Conservation (phyloP, 164 flowering plant genomes). For the Nymphaea colorata region DNA sequence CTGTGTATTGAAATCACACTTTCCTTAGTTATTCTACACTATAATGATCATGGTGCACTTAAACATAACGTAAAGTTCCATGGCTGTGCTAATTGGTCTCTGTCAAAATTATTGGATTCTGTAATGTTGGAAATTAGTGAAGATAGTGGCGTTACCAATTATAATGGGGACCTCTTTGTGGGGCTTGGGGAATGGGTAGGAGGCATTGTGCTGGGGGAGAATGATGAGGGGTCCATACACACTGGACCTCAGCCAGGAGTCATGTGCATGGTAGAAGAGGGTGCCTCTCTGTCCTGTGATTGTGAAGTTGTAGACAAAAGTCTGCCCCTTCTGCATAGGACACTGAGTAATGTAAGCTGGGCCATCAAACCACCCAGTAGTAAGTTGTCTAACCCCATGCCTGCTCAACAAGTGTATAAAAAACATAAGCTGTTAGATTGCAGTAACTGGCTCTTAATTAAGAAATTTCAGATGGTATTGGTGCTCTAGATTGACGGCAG, state of each 20-base stretch:
- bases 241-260: conserved; percentile 37
- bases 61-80: too few species aligned
- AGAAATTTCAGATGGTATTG: not conserved
- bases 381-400: conserved; percentile 40
- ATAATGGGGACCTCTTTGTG: conserved; percentile 34
- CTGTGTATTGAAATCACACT: conserved; percentile 9
- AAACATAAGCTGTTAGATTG: not conserved
- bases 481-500: not conserved
- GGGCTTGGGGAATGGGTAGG: conserved; percentile 42
- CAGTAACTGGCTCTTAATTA: not conserved
- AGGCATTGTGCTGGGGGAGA: conserved; percentile 20
- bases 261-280: conserved; percentile 40
- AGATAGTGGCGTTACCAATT: conserved; percentile 20
- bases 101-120: too few species aligned
- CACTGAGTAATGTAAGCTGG: conserved; percentile 47
- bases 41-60: too few species aligned
- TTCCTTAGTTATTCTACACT: too few species aligned
- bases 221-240: conserved; percentile 40
- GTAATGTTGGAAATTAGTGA: too few species aligned
- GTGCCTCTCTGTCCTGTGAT: conserved; percentile 41
- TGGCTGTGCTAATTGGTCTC: too few species aligned
- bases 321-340: conserved; percentile 37
- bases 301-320: conserved; percentile 42
- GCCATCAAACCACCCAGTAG: conserved; percentile 47
- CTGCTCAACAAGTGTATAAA: conserved; percentile 8